A percentile compares a stretch with the other conserved stretches of the same genome.
phyloP scores from a whole-genome alignment of 345 rosid species.

The Balakata baccata region DNA sequence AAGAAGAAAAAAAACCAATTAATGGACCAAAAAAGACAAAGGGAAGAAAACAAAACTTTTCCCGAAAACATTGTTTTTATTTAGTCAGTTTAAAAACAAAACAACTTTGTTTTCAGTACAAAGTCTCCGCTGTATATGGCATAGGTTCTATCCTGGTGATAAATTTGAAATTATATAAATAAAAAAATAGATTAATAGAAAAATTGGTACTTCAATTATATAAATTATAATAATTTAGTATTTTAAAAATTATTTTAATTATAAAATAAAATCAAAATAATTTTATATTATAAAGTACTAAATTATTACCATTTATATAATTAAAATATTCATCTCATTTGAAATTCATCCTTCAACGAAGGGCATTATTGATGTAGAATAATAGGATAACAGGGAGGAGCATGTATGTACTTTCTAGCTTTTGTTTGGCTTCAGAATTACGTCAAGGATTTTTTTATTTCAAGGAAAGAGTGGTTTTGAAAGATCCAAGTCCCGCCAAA shows the following conservation, averaged over 20 bases:
- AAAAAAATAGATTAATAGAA: no score
- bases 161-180: no score
- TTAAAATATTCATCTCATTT: no score
- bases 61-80: constrained; percentile 18
- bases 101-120: constrained; percentile 26
- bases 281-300: no score
- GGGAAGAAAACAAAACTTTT: not conserved
- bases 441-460: constrained; percentile 27
- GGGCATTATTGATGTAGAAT: no score
- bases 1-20: not conserved
- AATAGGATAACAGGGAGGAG: not conserved
- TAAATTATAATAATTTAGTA: not conserved
- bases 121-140: constrained; percentile 21
- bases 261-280: no score
- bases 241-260: no score
- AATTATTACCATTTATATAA: no score
- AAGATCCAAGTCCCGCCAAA: no score
- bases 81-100: not conserved
- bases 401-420: not conserved
- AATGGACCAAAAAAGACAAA: constrained; percentile 2
- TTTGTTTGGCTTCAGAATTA: constrained; percentile 20
- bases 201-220: no score
- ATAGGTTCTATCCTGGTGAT: constrained; percentile 27
- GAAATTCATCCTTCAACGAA: no score
- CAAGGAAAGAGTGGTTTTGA: constrained; percentile 13